Base-by-base conservation (phyloP, 192 early-diverging fungal species). In the Haplosporangium gracile region DNA sequence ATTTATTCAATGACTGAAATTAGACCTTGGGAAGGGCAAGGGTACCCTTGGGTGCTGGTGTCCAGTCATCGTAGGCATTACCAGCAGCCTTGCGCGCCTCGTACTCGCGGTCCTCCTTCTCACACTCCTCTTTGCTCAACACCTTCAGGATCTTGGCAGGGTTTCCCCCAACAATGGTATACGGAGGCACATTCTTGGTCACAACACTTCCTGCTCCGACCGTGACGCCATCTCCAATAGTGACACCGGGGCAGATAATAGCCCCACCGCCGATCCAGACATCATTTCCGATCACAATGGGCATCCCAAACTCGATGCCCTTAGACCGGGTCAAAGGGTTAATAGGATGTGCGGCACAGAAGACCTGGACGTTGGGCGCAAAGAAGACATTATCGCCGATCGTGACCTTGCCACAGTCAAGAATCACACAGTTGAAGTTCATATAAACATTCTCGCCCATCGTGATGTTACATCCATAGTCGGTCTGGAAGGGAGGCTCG, bases 241-340 rank as follows among this genome's bases (percentile, higher is more conserved):
- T 97, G 9, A 98, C 93, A 47, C 98, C 98, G 16, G 96, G 94
- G 84, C 94, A 89, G 53, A 99, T 93, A 10, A 95, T 92, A 0
- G 91, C 93, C 32, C 92, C 90, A 29, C 96, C 98, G 10, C 98
- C 97, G 45, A 99, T 87, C 97, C 97, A 98, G 42, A 95, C 95
- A 81, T 97, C 91, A 72, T 95, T 93, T 34, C 97, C 97, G 72
- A 99, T 98, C 83, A 76, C 88, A n/a, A 92, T 88, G 3, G 81
- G 84, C 74, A 88, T 83, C 3, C 85, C 91, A 65, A 78, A 89
- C 69, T 91, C 91, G 22, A 86, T 22, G 16, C 85, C 84, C 10
- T 75, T 87, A 42, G 75, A 68, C 53, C 93, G 75, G 63, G 88
- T 73, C 45, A 77, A 80, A 11, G 93, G 92, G 42, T 97, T 94